These are phyloP conservation scores for Esteya vermicola DNA, from an alignment of 2,329 filamentous ascomycete species.

Conservation along the genomic window DNA sequence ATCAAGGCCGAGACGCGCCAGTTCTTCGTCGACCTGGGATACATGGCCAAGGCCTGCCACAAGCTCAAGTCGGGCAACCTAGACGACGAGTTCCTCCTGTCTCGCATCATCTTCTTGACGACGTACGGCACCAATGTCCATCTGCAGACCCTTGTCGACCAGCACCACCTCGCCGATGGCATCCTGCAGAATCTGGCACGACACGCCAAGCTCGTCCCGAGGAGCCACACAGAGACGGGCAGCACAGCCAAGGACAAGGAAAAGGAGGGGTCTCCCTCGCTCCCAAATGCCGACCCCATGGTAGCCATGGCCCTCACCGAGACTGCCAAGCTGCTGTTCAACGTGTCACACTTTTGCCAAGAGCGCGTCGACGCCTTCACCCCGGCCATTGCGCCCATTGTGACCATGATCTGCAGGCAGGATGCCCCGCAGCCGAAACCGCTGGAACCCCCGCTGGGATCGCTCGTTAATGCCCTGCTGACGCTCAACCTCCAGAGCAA, in stretches of 20 bases:
- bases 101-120: constrained; percentile 65
- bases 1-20: constrained; percentile 55
- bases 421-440: constrained; percentile 47
- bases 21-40: constrained; percentile 56
- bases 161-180: constrained; percentile 51
- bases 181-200: constrained; percentile 56
- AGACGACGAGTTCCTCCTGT: constrained; percentile 76
- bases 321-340: constrained; percentile 79
- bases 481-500: constrained; percentile 57
- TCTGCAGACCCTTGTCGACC: constrained; percentile 48
- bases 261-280: too few species aligned
- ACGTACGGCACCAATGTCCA: constrained; percentile 65
- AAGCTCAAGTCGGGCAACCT: constrained; percentile 57
- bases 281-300: constrained; percentile 35
- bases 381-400: constrained; percentile 51
- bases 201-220: constrained; percentile 40
- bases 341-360: constrained; percentile 63
- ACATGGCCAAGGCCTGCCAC: constrained; percentile 51
- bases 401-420: constrained; percentile 51
- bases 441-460: constrained; percentile 56
- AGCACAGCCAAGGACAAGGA: constrained; percentile 7
- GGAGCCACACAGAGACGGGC: not conserved
- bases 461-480: constrained; percentile 66
- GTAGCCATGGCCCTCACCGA: constrained; percentile 70
- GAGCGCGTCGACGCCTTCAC: constrained; percentile 49